Evolutionary conservation across 1,284 basidiomycete species (phyloP).

Genomic region (Ustilago bromivora): DNA sequence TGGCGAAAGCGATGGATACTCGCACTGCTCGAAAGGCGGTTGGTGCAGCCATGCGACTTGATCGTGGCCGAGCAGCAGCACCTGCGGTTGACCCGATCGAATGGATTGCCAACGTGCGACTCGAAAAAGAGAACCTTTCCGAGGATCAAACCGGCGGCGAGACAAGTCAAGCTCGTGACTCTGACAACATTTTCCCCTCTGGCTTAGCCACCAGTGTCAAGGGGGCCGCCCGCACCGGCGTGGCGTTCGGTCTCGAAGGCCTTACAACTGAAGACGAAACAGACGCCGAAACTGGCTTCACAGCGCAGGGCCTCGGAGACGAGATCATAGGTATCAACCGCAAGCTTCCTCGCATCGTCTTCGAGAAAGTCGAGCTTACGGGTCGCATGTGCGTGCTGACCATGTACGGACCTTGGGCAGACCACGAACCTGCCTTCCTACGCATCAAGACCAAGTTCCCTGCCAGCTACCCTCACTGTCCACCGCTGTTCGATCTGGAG

Average conservation of each 20-base stretch:
- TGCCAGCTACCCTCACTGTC: slow-evolving; percentile 50
- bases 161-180: slow-evolving; percentile 20
- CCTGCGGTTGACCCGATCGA: slow-evolving; percentile 52
- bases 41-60: slow-evolving; percentile 47
- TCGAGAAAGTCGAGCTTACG: slow-evolving; percentile 64
- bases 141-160: slow-evolving; percentile 31
- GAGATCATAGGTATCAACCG: slow-evolving; percentile 61
- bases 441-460: slow-evolving; percentile 64
- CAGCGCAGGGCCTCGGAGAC: slow-evolving; percentile 48
- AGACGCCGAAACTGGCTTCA: slow-evolving; percentile 32
- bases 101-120: slow-evolving; percentile 57
- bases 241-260: slow-evolving; percentile 25
- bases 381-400: slow-evolving; percentile 56
- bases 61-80: slow-evolving; percentile 36
- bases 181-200: slow-evolving; percentile 9
- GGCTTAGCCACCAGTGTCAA: slow-evolving; percentile 21
- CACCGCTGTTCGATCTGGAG: slow-evolving; percentile 64
- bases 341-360: slow-evolving; percentile 49
- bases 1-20: slow-evolving; percentile 13
- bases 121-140: slow-evolving; percentile 43
- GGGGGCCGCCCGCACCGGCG: slow-evolving; percentile 2
- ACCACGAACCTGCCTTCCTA: slow-evolving; percentile 58
- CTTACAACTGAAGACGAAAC: slow-evolving; percentile 38
- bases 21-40: slow-evolving; percentile 21
- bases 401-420: slow-evolving; percentile 66